Conservation (phyloP, 495 filamentous ascomycete genomes). For the Ascodesmis nigricans region DNA sequence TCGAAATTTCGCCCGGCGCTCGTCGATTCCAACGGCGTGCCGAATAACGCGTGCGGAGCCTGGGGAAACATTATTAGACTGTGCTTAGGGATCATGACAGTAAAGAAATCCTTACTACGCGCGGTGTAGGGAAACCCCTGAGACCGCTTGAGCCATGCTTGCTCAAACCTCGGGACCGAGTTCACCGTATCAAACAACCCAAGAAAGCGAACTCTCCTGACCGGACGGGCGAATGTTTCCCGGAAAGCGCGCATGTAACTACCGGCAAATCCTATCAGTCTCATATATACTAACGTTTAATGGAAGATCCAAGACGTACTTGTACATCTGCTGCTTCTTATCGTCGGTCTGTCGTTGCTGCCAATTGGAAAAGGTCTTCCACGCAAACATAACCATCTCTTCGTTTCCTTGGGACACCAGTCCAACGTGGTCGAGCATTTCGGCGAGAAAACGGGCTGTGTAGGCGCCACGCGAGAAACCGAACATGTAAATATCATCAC, state of each 20-base stretch:
- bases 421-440: conserved; percentile 72
- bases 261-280: background rate
- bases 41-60: conserved; percentile 28
- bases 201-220: conserved; percentile 46
- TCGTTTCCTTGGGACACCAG: conserved; percentile 67
- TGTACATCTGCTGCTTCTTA: conserved; percentile 38
- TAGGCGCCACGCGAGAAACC: conserved; percentile 78
- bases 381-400: conserved; percentile 63
- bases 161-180: conserved; percentile 60
- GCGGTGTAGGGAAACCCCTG: conserved; percentile 69
- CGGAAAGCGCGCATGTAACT: conserved; percentile 52
- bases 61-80: background rate
- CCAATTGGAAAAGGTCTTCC: conserved; percentile 78
- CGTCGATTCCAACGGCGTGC: conserved; percentile 61
- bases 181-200: conserved; percentile 63
- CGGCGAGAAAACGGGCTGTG: conserved; percentile 63
- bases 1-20: conserved; percentile 45
- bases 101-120: conserved; percentile 26
- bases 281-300: background rate
- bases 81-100: background rate
- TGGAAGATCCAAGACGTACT: conserved; percentile 21
- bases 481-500: conserved; percentile 37
- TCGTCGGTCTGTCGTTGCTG: conserved; percentile 43
- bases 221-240: conserved; percentile 62
- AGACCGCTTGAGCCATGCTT: conserved; percentile 57